Evolutionary conservation across 495 filamentous ascomycete genomes (phyloP), one percentile per base, ranked within the genome.

Genomic region (Xylaria castorea): DNA sequence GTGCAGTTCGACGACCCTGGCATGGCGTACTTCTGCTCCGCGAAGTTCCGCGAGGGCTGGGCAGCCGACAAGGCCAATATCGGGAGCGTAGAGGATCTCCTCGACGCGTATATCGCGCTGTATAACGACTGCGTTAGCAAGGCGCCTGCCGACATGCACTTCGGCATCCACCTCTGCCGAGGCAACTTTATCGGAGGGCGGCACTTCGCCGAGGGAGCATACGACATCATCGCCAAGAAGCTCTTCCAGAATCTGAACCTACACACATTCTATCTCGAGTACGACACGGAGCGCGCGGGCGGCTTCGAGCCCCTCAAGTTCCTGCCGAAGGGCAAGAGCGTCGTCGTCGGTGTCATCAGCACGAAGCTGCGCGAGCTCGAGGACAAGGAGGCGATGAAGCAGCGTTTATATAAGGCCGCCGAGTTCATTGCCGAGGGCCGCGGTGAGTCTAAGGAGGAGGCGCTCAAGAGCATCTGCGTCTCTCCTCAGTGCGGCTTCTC

Each of bases 401-500:
- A 83, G 71, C 83, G 91, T 11, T 87, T 94, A 9, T 84, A 87
- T 69, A 85, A 89, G 67, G 92, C 92, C 0, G 92, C 92, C 38
- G 86, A 90, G 58, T 89, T 90, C 75, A 87, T 94, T n/a, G 91
- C 91, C 2, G 84, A 91, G 80, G 92, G 92, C 0, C 89, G 86
- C 62, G 86, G 87, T 48, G 83, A 91, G 79, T 87, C 82, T 14
- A 82, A 87, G 34, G 87, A 91, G 76, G 87, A 92, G 78, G 91
- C 91, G 0, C 81, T 94, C 27, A 87, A 91, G 79, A 88, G 91
- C 73, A 82, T 94, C 50, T 87, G 86, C 73, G 87, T 94, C 55
- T 92, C 89, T 79, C 92, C 92, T 0, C 92, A 95, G 84, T 95
- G 92, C 81, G 93, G 93, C 12, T 94, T 94, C 80, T 92, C 91